phyloP scores from a whole-genome alignment of 495 filamentous ascomycete species.

The Penicillium manginii region DNA sequence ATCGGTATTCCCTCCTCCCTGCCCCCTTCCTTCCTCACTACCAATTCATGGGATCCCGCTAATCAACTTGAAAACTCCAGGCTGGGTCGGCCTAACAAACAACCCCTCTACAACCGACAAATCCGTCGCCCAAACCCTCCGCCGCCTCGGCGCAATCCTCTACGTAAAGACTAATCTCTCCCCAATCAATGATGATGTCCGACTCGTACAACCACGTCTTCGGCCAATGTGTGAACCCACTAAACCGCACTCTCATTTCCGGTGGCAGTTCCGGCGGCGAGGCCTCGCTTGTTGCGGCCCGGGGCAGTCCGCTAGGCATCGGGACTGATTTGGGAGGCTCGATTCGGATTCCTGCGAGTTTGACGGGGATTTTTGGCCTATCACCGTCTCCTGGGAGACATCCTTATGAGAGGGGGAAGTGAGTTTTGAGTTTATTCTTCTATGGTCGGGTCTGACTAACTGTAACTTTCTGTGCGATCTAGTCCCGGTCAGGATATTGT shows the following conservation, averaged over 20 bases:
- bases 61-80: too few relatives aligned
- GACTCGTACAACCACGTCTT: constrained; percentile 47
- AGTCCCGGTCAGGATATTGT: constrained; percentile 38
- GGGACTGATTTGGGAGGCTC: constrained; percentile 73
- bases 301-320: constrained; percentile 65
- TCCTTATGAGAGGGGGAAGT: constrained; percentile 49
- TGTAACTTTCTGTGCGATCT: not conserved
- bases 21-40: not conserved
- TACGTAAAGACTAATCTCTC: constrained; percentile 68
- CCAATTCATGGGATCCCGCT: not conserved
- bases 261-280: constrained; percentile 73
- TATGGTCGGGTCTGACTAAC: not conserved
- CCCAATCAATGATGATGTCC: constrained; percentile 66
- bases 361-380: constrained; percentile 66
- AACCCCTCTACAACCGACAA: constrained; percentile 34
- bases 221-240: constrained; percentile 59
- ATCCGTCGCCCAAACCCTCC: constrained; percentile 35
- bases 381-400: constrained; percentile 63
- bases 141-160: constrained; percentile 52
- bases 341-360: constrained; percentile 66
- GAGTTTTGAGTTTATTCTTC: constrained; percentile 28
- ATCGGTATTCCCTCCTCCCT: constrained; percentile 32
- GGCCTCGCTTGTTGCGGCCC: constrained; percentile 60
- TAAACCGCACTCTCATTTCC: constrained; percentile 57
- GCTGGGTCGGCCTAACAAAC: constrained; percentile 42